Evolutionary conservation across 257 asterid genomes (phyloP).

Genomic region (Solanum sitiens): DNA sequence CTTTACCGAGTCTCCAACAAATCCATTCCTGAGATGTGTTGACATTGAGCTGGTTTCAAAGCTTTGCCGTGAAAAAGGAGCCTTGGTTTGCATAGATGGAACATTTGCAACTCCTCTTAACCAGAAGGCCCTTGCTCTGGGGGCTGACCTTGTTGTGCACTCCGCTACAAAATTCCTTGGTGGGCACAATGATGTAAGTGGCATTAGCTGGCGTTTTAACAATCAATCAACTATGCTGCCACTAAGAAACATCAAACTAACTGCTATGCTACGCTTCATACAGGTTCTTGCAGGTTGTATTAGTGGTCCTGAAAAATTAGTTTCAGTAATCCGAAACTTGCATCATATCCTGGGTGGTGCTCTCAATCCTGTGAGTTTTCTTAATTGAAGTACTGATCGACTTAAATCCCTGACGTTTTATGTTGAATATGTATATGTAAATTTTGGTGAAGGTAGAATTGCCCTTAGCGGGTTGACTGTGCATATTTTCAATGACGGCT

Average conservation of each 20-base stretch:
- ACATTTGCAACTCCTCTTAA: constrained; percentile 92
- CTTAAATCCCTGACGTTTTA: neutral
- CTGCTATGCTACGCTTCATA: neutral
- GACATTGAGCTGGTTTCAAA: constrained; percentile 82
- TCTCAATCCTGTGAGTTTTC: constrained; percentile 71
- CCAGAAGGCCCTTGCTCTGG: constrained; percentile 89
- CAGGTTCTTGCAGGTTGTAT: constrained; percentile 89
- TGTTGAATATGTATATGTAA: neutral
- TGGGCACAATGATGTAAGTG: constrained; percentile 86
- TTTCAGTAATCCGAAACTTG: constrained; percentile 61
- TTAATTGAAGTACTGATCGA: neutral
- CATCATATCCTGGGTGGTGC: constrained; percentile 94
- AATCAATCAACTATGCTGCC: neutral
- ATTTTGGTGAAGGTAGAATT: neutral
- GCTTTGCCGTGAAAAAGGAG: constrained; percentile 84
- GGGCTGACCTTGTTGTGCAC: constrained; percentile 86
- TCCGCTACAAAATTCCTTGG: constrained; percentile 85
- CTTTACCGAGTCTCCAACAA: constrained; percentile 92
- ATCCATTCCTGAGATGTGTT: constrained; percentile 88
- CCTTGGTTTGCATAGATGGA: constrained; percentile 78
- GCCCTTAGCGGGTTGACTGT: neutral
- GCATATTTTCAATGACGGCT: neutral
- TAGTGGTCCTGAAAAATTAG: constrained; percentile 73
- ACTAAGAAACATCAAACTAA: neutral
- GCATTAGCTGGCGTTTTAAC: neutral